A percentile compares a stretch with the other conserved stretches of the same genome.
Conservation (phyloP, 2,329 filamentous ascomycete genomes). For the Stachybotrys echinatus region DNA sequence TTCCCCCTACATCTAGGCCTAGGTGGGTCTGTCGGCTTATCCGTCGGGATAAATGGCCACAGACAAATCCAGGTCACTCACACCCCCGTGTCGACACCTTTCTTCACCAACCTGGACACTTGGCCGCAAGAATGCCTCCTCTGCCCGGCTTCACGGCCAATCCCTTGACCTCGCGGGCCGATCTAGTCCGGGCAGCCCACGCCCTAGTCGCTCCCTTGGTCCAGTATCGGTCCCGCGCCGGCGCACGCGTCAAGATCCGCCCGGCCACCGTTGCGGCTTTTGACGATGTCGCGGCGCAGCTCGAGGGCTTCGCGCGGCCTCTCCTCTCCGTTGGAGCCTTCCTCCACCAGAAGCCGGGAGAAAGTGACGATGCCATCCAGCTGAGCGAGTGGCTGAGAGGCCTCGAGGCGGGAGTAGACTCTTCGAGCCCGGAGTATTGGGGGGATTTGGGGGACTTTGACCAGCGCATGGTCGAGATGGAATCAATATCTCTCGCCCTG, state of each 20-base stretch:
- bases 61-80: no score
- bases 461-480: slow-evolving; percentile 48
- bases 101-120: neutral
- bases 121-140: slow-evolving; percentile 19
- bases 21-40: neutral
- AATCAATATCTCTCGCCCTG: slow-evolving; percentile 41
- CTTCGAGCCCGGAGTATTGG: slow-evolving; percentile 34
- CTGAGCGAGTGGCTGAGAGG: neutral
- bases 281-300: slow-evolving; percentile 34
- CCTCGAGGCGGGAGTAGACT: slow-evolving; percentile 19
- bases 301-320: slow-evolving; percentile 36
- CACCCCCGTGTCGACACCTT: neutral
- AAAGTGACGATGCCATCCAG: neutral
- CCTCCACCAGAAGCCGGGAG: slow-evolving; percentile 27
- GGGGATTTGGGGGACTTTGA: slow-evolving; percentile 36
- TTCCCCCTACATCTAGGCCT: no score
- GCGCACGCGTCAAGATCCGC: slow-evolving; percentile 28
- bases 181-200: slow-evolving; percentile 24
- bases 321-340: slow-evolving; percentile 22
- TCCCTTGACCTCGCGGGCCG: slow-evolving; percentile 24
- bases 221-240: slow-evolving; percentile 22
- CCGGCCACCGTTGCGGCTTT: slow-evolving; percentile 30
- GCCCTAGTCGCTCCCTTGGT: slow-evolving; percentile 26
- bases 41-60: no score
- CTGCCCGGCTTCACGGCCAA: slow-evolving; percentile 35